Percentiles rank a stretch among this genome's conserved stretches.
phyloP scores from a whole-genome alignment of 345 rosid genomes.

The Boechera stricta region DNA sequence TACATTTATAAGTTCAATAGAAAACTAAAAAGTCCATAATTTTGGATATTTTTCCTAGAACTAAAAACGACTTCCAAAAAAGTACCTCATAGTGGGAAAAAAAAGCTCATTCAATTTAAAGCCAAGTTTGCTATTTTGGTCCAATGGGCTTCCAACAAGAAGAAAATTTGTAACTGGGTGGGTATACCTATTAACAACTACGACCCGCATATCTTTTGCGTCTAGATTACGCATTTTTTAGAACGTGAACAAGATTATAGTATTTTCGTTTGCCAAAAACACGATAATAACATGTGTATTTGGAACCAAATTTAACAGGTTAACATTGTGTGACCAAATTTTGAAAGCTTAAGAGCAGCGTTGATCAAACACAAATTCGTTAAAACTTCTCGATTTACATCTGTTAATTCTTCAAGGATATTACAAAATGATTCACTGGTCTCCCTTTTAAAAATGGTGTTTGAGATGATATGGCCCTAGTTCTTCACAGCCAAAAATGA shows the following conservation, averaged over 20 bases:
- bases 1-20: background rate
- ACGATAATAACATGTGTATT: background rate
- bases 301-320: background rate
- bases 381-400: background rate
- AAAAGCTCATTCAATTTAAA: background rate
- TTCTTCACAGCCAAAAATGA: background rate
- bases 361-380: background rate
- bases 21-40: background rate
- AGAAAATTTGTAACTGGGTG: background rate
- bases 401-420: background rate
- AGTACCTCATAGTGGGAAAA: background rate
- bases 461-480: background rate
- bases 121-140: background rate
- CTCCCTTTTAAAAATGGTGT: background rate
- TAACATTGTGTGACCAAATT: background rate
- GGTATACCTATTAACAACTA: background rate
- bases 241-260: background rate
- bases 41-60: background rate
- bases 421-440: background rate
- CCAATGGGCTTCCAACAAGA: slow-evolving; percentile 27
- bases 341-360: background rate
- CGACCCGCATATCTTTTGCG: background rate
- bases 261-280: background rate
- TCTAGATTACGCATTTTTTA: background rate
- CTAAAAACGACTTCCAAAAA: background rate